These are phyloP conservation scores for Penicillium flavigenum DNA, from an alignment of 495 filamentous ascomycete genomes.

Conservation along the genomic window DNA sequence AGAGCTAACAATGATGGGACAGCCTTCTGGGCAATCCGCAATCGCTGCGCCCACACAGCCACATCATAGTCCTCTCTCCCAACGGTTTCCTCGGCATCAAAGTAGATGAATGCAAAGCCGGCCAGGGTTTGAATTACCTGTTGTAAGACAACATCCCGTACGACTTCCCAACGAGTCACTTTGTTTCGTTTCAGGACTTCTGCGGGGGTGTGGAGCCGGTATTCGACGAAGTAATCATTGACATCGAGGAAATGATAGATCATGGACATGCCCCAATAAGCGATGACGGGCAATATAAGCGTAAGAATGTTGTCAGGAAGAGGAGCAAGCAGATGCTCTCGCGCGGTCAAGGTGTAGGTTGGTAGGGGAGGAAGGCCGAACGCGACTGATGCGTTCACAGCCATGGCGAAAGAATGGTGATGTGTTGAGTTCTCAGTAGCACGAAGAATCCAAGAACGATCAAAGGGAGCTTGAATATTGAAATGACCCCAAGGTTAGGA, in stretches of 20 bases:
- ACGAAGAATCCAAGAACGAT: background rate
- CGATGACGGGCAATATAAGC: constrained; percentile 71
- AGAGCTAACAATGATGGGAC: constrained; percentile 58
- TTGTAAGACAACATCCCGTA: constrained; percentile 83
- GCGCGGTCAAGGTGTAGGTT: constrained; percentile 63
- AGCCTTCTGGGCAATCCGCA: constrained; percentile 67
- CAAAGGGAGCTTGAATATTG: constrained; percentile 4
- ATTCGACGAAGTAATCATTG: constrained; percentile 77
- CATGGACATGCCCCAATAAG: constrained; percentile 86
- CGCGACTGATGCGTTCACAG: constrained; percentile 41
- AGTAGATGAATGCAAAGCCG: constrained; percentile 57
- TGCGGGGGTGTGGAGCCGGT: constrained; percentile 88
- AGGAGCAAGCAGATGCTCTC: constrained; percentile 68
- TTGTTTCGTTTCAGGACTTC: constrained; percentile 85
- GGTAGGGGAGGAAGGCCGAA: constrained; percentile 74
- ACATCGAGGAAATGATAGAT: constrained; percentile 84
- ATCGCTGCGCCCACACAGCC: constrained; percentile 72
- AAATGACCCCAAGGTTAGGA: background rate
- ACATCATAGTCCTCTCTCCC: constrained; percentile 83
- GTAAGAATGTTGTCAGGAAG: constrained; percentile 79
- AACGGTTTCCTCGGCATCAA: constrained; percentile 61
- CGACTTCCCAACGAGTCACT: constrained; percentile 75
- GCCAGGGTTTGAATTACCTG: constrained; percentile 81
- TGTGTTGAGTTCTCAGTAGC: background rate
- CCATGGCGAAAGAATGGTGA: constrained; percentile 30